These are phyloP conservation scores for Xylona heveae DNA, from an alignment of 495 filamentous ascomycete genomes.

Conservation along the genomic window DNA sequence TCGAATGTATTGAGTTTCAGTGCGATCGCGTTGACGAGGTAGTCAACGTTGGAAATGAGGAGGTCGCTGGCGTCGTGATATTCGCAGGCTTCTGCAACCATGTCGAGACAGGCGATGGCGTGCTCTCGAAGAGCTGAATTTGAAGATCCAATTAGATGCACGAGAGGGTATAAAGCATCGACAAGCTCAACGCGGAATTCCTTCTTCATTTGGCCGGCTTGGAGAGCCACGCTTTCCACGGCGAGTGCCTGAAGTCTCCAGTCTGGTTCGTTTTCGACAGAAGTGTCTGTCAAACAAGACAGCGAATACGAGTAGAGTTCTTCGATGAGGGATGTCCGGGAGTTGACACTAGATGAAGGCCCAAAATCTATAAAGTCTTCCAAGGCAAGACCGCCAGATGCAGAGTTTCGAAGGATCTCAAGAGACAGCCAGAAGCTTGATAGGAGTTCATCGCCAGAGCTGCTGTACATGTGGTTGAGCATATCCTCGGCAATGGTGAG, in stretches of 20 bases:
- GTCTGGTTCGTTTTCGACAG: slow-evolving; percentile 30
- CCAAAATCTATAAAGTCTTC: slow-evolving; percentile 43
- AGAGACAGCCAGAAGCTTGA: slow-evolving; percentile 70
- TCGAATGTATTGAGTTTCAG: slow-evolving; percentile 81
- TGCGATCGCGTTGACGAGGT: slow-evolving; percentile 82
- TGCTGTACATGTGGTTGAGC: slow-evolving; percentile 32
- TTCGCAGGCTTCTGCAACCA: slow-evolving; percentile 49
- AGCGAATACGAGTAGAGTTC: slow-evolving; percentile 67
- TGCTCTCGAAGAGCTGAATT: slow-evolving; percentile 50
- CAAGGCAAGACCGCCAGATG: slow-evolving; percentile 25
- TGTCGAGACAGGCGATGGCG: slow-evolving; percentile 66
- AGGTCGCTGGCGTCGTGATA: slow-evolving; percentile 57
- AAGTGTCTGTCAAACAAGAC: slow-evolving; percentile 29
- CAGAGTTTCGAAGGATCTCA: slow-evolving; percentile 37
- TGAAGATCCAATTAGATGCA: slow-evolving; percentile 64
- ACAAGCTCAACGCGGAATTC: slow-evolving; percentile 72
- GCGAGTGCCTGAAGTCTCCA: slow-evolving; percentile 53
- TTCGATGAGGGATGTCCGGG: slow-evolving; percentile 36
- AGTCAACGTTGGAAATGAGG: slow-evolving; percentile 84
- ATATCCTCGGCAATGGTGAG: slow-evolving; percentile 17
- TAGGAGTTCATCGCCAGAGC: slow-evolving; percentile 31
- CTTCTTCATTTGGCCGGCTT: slow-evolving; percentile 39
- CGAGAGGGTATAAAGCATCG: slow-evolving; percentile 74
- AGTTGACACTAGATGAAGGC: slow-evolving; percentile 12
- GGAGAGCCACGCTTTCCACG: slow-evolving; percentile 51